phyloP scores from a whole-genome alignment of 1,284 basidiomycete genomes.

The Naganishia albida region DNA sequence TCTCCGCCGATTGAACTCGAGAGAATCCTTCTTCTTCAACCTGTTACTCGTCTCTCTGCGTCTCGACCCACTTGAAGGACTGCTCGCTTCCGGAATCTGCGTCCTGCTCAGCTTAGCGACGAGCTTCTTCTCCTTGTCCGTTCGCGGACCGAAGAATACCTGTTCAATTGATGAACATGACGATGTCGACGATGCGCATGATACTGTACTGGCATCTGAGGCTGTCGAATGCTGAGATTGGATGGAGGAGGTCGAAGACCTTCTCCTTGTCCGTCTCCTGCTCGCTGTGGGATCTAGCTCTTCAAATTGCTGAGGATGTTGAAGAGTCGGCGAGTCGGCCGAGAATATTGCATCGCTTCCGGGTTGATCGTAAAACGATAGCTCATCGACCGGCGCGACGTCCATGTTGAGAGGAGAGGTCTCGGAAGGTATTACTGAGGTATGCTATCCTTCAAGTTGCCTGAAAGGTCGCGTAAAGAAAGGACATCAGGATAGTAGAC shows the following conservation, averaged over 20 bases:
- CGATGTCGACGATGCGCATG: conserved; percentile 16
- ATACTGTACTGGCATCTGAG: conserved; percentile 6
- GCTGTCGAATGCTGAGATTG: conserved; percentile 18
- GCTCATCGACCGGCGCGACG: conserved; percentile 12
- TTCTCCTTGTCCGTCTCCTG: conserved; percentile 1
- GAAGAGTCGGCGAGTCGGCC: background rate
- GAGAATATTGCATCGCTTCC: conserved; percentile 19
- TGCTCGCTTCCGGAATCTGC: background rate
- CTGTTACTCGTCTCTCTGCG: conserved; percentile 3
- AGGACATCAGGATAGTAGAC: background rate
- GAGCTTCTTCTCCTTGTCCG: conserved; percentile 29
- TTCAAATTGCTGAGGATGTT: background rate
- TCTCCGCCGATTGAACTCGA: conserved; percentile 30
- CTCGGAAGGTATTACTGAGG: conserved; percentile 21
- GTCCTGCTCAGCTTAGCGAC: conserved; percentile 25
- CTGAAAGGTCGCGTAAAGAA: background rate
- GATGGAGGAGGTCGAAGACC: conserved; percentile 8
- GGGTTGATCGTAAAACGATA: conserved; percentile 33
- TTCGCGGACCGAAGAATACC: conserved; percentile 27
- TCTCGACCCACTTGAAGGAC: background rate
- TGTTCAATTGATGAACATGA: conserved; percentile 28
- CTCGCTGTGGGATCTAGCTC: background rate
- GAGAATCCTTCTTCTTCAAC: conserved; percentile 26
- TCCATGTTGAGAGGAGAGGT: background rate
- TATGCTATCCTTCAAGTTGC: conserved; percentile 19